Base-by-base conservation (phyloP, 1,284 basidiomycete genomes). In the Peniophora sp. region DNA sequence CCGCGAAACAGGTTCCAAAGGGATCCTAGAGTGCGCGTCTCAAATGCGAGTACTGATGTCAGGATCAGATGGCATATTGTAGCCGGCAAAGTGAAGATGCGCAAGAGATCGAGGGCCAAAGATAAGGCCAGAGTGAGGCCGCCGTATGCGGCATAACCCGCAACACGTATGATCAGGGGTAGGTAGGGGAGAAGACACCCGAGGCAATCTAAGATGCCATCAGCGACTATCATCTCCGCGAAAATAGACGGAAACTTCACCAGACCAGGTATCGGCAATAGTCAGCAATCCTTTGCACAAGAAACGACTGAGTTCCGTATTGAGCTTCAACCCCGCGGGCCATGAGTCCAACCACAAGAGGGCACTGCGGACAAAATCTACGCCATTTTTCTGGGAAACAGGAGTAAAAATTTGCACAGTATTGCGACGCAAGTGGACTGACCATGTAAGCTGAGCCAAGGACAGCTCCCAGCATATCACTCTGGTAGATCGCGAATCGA, bases 1-100 rank as follows among this genome's bases (percentile, higher is more conserved):
- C 94, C 95, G 66, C 93, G 77, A 63, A 98, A 99, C n/a, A 99
- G 77, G 62, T 94, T 92, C 81, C 92, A 97, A 14, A 98, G 69
- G 0, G 85, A 88, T 27, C 77, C 77, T 8, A 82, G 73, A 14
- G 79, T 77, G 17, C 68, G 70, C 35, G 88, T 70, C 61, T 85
- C 81, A 57, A 75, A 80, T 41, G 75, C 71, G 63, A 88, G 92
- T 0, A 90, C 75, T 0, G 68, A 61, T 1, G 80, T 75, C 3
- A 87, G 79, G 46, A 91, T 61, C 27, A 77, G 64, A 64, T 96
- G 89, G 58, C 85, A 87, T 0, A 86, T 53, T 45, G 80, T 78
- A 3, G 96, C 69, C 61, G 97, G 94, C 2, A 81, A 64, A 0
- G 91, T 92, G 49, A 86, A 65, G 17, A 91, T 50, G 3, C 74